Evolutionary conservation across 495 filamentous ascomycete species (phyloP).

Genomic region (Podospora pseudopauciseta): DNA sequence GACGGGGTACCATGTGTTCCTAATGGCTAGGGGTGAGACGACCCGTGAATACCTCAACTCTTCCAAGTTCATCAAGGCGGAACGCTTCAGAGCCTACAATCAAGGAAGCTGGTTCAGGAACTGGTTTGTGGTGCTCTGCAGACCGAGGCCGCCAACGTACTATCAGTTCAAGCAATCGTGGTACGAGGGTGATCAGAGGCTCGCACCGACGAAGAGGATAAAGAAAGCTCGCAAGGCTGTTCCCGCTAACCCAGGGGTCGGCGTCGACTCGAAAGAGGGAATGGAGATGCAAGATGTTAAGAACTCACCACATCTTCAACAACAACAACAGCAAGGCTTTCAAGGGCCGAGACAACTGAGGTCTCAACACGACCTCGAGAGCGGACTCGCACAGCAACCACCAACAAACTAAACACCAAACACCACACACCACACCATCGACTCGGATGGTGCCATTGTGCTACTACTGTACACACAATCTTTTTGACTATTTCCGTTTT

Average conservation of each 20-base stretch:
- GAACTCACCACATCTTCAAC: slow-evolving; percentile 9
- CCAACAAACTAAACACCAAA: background rate
- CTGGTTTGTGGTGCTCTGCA: slow-evolving; percentile 73
- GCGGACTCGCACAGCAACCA: background rate
- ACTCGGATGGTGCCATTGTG: background rate
- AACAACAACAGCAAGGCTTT: background rate
- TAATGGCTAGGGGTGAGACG: slow-evolving; percentile 87
- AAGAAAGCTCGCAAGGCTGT: slow-evolving; percentile 6
- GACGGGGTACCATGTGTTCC: slow-evolving; percentile 82
- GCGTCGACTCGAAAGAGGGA: slow-evolving; percentile 30
- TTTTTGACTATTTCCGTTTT: background rate
- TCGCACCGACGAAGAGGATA: slow-evolving; percentile 40
- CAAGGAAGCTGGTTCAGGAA: slow-evolving; percentile 75
- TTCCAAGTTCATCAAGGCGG: slow-evolving; percentile 87
- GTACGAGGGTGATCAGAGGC: slow-evolving; percentile 78
- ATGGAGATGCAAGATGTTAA: slow-evolving; percentile 48
- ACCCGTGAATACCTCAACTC: slow-evolving; percentile 94
- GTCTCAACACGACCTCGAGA: slow-evolving; percentile 1
- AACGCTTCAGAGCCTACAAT: slow-evolving; percentile 86
- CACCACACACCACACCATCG: background rate
- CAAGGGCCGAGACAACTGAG: background rate
- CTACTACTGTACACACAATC: background rate
- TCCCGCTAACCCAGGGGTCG: background rate
- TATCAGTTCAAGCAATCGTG: slow-evolving; percentile 79
- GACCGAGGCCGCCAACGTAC: slow-evolving; percentile 85